phyloP scores from a whole-genome alignment of 768 basidiomycete species.

The Baorangia bicolor region DNA sequence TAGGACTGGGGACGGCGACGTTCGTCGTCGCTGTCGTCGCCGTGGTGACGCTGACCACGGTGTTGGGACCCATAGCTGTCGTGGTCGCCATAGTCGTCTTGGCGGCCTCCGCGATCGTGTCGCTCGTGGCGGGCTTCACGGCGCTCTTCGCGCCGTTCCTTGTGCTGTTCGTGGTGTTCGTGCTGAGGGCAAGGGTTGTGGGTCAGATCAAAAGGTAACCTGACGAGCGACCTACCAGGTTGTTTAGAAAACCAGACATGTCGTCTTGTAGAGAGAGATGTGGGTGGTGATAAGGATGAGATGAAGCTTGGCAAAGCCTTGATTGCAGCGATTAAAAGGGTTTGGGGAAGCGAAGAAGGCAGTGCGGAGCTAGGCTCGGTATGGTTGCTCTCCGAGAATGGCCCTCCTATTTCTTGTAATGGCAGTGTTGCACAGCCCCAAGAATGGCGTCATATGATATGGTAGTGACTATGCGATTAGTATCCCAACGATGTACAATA shows the following conservation, averaged over 20 bases:
- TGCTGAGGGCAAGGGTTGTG: not conserved
- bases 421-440: not conserved
- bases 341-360: not conserved
- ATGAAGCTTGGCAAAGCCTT: too few species aligned
- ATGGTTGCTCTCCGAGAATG: not conserved
- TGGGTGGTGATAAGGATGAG: not conserved
- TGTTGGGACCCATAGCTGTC: not conserved
- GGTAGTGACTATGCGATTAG: not conserved
- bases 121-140: slow-evolving; percentile 7
- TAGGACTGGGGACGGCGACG: not conserved
- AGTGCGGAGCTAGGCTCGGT: not conserved
- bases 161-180: slow-evolving; percentile 7
- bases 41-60: not conserved
- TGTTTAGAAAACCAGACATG: slow-evolving; percentile 16
- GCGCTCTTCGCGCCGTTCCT: slow-evolving; percentile 12
- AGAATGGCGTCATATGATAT: not conserved
- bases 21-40: not conserved
- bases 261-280: not conserved
- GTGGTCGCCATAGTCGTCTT: not conserved
- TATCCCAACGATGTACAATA: not conserved
- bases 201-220: not conserved
- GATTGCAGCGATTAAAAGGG: slow-evolving; percentile 5
- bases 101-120: not conserved
- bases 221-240: not conserved
- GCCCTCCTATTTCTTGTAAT: not conserved